Base-by-base conservation (phyloP, 2,329 filamentous ascomycete genomes). In the Aspergillus viridinutans region DNA sequence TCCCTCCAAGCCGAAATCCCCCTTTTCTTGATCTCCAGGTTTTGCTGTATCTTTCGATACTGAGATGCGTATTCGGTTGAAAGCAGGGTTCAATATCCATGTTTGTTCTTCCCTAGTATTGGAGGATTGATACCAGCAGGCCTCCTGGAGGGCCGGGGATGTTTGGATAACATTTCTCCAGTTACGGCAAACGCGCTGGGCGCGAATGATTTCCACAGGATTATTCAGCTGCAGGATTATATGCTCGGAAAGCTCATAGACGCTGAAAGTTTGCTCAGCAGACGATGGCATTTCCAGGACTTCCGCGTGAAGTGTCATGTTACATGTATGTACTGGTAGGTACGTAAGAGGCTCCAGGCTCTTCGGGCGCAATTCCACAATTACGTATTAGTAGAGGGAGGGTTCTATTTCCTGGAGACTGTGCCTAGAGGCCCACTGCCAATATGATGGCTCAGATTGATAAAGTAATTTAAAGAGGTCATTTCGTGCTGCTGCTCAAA, bases 151-250 rank as follows among this genome's bases (percentile, higher is more conserved):
- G 4, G 26, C 26, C 1, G 49, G 23, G 29, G 54, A 55, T 25
- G 54, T 40, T 52, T 52, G 54, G 29, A 55, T 40, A 20, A 55
- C 9, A 23, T 52, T 42, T 55, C 49, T 55, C 54, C 42, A 55
- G 28, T 0, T 42, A 28, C 53, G 47, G 25, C 53, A 54, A 26
- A 55, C 54, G n/a, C 40, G 49, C 42, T 49, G 49, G 23, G 14
- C 49, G 5, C 28, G 29, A 14, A 49, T 42, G 7, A 55, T 55
- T 29, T 52, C 49, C 23, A 52, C 32, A 12, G n/a, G 28, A 48
- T 52, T 4, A 14, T 52, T 20, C n/a, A 55, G 49, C 20, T 55
- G 54, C 28, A 55, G 49, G 21, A 52, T 4, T 6, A 55, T 52
- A 20, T 43, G 42, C 21, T 52, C 54, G 17, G 17, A 4, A 48